phyloP scores from a whole-genome alignment of 1,284 basidiomycete species.

The Agroathelia rolfsii region DNA sequence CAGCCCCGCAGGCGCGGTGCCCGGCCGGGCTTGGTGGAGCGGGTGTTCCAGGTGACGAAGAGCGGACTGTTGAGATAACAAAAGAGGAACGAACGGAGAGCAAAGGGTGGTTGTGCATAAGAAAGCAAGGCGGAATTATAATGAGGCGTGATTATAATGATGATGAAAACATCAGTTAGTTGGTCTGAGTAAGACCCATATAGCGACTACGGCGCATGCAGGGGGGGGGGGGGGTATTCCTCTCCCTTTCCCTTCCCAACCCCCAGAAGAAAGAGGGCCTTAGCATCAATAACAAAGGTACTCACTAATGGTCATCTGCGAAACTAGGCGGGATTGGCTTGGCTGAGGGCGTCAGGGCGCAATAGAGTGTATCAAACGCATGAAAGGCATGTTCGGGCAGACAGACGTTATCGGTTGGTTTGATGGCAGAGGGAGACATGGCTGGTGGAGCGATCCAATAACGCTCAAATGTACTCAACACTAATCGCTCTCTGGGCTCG shows the following conservation, averaged over 20 bases:
- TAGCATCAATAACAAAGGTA: constrained; percentile 9
- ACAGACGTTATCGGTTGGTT: constrained; percentile 41
- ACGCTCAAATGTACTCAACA: no score
- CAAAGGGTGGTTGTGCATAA: constrained; percentile 3
- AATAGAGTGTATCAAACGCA: constrained; percentile 73
- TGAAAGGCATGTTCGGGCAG: constrained; percentile 65
- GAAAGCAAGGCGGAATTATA: constrained; percentile 5
- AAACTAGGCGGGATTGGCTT: constrained; percentile 49
- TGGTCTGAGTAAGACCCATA: no score
- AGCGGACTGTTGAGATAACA: constrained; percentile 60
- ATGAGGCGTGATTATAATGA: no score
- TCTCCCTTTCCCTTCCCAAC: no score
- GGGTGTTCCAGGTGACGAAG: constrained; percentile 94
- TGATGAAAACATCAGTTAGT: no score
- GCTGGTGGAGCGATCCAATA: constrained; percentile 17
- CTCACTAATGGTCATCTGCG: constrained; percentile 64
- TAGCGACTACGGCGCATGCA: not conserved
- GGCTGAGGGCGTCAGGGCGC: constrained; percentile 48
- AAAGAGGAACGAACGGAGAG: not conserved
- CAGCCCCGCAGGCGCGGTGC: constrained; percentile 77
- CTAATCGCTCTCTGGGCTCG: no score
- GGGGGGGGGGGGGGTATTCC: constrained; percentile 1
- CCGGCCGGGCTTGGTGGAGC: constrained; percentile 45
- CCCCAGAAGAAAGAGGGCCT: not conserved
- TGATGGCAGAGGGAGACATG: constrained; percentile 41